phyloP scores from a whole-genome alignment of 2,329 filamentous ascomycete species.

The Dothiorella sarmentorum region DNA sequence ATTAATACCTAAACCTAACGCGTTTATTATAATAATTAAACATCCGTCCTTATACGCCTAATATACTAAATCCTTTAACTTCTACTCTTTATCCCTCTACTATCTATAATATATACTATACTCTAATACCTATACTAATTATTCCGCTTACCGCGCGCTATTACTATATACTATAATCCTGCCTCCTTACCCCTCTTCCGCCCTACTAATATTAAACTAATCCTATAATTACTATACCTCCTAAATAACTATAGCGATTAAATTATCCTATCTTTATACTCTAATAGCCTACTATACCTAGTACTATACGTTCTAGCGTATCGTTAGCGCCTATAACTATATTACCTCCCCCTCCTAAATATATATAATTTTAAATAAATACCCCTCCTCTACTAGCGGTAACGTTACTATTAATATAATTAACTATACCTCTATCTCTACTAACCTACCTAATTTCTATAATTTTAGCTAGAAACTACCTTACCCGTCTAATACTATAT shows the following conservation, averaged over 20 bases:
- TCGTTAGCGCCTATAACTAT: neutral
- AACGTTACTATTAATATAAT: conserved; percentile 19
- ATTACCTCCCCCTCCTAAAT: neutral
- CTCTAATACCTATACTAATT: neutral
- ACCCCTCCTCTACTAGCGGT: conserved; percentile 11
- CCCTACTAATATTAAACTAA: neutral
- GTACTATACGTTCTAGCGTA: neutral
- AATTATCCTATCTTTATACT: neutral
- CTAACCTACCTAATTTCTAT: conserved; percentile 9
- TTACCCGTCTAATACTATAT: conserved; percentile 14
- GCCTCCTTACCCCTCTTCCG: neutral
- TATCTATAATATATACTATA: neutral
- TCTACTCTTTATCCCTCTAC: conserved; percentile 3
- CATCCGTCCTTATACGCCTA: neutral
- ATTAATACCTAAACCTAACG: neutral
- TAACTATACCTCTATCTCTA: conserved; percentile 6
- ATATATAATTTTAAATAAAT: neutral
- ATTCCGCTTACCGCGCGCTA: neutral
- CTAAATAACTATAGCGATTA: neutral
- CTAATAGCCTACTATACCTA: neutral
- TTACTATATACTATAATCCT: neutral
- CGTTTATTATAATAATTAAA: neutral
- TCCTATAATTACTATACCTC: neutral
- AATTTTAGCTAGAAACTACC: neutral
- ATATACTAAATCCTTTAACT: conserved; percentile 7